Conservation (phyloP, 176 grass and related monocot species). For the Avena sativa region DNA sequence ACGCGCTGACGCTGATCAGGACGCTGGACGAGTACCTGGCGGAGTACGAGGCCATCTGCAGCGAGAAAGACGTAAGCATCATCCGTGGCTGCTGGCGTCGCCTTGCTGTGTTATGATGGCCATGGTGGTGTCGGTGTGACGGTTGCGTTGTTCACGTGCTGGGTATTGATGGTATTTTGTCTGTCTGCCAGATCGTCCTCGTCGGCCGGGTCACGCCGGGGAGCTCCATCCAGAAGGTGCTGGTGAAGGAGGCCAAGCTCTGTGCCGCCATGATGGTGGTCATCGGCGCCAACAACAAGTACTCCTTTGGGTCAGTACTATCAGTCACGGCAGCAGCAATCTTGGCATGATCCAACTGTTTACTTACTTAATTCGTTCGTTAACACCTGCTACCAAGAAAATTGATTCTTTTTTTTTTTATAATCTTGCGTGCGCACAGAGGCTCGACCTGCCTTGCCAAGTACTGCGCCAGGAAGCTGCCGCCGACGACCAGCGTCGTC, state of each 20-base stretch:
- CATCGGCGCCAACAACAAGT: constrained; percentile 81
- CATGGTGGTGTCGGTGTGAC: not conserved
- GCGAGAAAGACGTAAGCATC: constrained; percentile 67
- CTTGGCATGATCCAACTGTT: constrained; percentile 58
- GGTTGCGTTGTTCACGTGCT: constrained; percentile 23
- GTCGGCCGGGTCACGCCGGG: constrained; percentile 84
- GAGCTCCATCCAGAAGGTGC: constrained; percentile 78
- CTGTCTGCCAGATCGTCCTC: constrained; percentile 63
- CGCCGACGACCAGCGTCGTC: constrained; percentile 72
- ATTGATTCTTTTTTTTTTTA: not conserved
- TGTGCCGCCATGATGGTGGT: constrained; percentile 78
- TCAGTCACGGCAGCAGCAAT: not conserved
- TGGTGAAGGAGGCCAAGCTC: constrained; percentile 89
- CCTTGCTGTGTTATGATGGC: not conserved
- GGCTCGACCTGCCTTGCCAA: constrained; percentile 72
- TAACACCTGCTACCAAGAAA: not conserved
- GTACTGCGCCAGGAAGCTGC: constrained; percentile 93
- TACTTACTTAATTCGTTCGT: constrained; percentile 30
- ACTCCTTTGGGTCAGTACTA: constrained; percentile 71
- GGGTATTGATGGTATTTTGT: not conserved
- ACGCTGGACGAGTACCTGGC: constrained; percentile 79
- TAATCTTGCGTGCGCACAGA: constrained; percentile 39
- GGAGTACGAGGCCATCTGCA: constrained; percentile 73
- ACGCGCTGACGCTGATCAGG: constrained; percentile 73
- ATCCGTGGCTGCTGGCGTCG: not conserved